Evolutionary conservation across 1,284 basidiomycete species (phyloP), one percentile per base, ranked within the genome.

Genomic region (Cerrena zonata): DNA sequence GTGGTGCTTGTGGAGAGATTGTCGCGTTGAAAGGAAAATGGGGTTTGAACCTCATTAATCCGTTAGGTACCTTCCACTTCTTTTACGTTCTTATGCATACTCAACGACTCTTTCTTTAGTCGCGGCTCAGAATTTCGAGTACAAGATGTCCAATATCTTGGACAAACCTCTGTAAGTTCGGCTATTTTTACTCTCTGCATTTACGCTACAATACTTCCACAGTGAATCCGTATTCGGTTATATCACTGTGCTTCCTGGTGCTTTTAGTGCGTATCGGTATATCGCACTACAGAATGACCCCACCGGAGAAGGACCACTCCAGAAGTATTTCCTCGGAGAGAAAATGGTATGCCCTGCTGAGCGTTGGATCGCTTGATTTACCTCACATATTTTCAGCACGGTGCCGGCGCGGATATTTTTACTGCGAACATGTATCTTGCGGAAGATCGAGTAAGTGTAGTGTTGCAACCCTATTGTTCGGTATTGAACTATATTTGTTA

Each of bases 1-100:
- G 93, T 0, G 94, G 95, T 24, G 94, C 95, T 3, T 96, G 93
- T 63, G 94, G 94, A n/a, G 94, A 96, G 72, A 95, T 96, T 49
- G 91, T 94, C 23, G 91, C 93, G 1, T 74, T 93, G 55, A 94
- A 94, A 69, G 92, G 91, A 42, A 88, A 84, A 68, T 89, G 78
- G 60, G 86, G 85, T 44, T 70, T 71, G 63, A 87, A 89, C 64
- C 73, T 93, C 51, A 63, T 91, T 58, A 96, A 91, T 62, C 93
- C 93, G 0, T 74, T 94, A 0, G 83, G 83, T 64, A 64, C 61
- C 77, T 73, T 13, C 61, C 63, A 48, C 63, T 67, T 56, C 58
- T 24, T 10, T 40, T 40, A 10, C 15, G 7, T 19, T 19, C 15
- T 40, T 40, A 19, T 4, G 34, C 2, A 24, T 48, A 18, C 30